Percentiles rank a stretch among this genome's conserved stretches.
Conservation (phyloP, 2,329 filamentous ascomycete species). For the Hymenoscyphus albidus region DNA sequence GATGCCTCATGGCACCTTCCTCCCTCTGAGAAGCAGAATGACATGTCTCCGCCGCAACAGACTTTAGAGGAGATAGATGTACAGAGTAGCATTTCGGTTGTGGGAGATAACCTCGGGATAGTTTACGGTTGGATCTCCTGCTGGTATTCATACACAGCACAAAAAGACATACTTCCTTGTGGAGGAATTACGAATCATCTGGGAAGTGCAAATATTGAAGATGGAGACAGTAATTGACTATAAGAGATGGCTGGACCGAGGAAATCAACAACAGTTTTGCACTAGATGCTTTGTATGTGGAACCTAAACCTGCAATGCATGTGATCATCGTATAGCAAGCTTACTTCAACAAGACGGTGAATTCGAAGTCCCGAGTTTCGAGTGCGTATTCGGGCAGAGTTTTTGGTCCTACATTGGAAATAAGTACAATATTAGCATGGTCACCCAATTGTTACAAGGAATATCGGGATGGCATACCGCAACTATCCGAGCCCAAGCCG, state of each 20-base stretch:
- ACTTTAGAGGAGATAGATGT: too few relatives aligned
- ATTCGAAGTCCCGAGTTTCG: conserved; percentile 27
- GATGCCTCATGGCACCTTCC: too few relatives aligned
- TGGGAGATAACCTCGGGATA: not conserved
- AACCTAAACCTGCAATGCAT: not conserved
- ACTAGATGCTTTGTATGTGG: not conserved
- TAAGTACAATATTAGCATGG: not conserved
- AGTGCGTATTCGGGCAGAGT: conserved; percentile 47
- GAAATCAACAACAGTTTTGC: not conserved
- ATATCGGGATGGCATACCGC: conserved; percentile 34
- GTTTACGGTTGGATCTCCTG: not conserved
- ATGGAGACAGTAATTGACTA: not conserved
- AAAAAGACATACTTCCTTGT: not conserved
- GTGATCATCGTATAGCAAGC: not conserved
- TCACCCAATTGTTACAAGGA: not conserved
- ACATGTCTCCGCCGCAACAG: too few relatives aligned
- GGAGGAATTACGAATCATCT: not conserved
- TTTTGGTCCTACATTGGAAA: conserved; percentile 43
- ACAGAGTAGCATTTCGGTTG: not conserved
- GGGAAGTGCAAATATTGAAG: not conserved
- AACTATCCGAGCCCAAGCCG: conserved; percentile 48
- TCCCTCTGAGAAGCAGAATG: too few relatives aligned
- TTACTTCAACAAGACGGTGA: conserved; percentile 36
- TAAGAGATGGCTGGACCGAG: not conserved
- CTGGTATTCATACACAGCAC: not conserved